Evolutionary conservation across 495 filamentous ascomycete genomes (phyloP).

Genomic region (Penicillium cosmopolitanum): DNA sequence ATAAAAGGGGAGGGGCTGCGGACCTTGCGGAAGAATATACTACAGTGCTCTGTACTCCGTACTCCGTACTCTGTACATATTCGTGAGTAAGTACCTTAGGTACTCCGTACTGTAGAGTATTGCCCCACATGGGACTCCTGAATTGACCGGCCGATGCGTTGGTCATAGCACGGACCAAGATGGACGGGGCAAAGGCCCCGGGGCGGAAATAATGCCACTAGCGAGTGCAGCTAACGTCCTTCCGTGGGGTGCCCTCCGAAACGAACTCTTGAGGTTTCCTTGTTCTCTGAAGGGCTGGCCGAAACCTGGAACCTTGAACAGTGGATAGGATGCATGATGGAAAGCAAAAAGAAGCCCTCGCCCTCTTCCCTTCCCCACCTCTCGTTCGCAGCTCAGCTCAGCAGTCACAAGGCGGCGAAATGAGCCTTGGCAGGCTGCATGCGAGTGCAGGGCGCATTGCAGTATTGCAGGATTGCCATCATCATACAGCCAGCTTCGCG

Average conservation of each 20-base stretch:
- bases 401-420: slow-evolving; percentile 6
- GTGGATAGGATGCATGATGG: not conserved
- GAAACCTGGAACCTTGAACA: not conserved
- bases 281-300: not conserved
- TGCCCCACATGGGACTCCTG: slow-evolving; percentile 30
- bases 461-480: slow-evolving; percentile 19
- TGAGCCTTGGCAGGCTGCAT: slow-evolving; percentile 22
- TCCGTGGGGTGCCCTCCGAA: not conserved
- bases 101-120: not conserved
- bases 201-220: slow-evolving; percentile 13
- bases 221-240: slow-evolving; percentile 3
- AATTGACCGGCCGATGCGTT: slow-evolving; percentile 33
- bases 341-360: not conserved
- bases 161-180: slow-evolving; percentile 24
- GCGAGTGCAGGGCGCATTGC: slow-evolving; percentile 8
- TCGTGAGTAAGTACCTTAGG: slow-evolving; percentile 5
- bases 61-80: no score
- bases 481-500: slow-evolving; percentile 16
- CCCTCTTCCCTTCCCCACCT: no score
- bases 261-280: slow-evolving; percentile 3
- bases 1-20: slow-evolving; percentile 3
- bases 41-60: no score
- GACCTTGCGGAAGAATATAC: slow-evolving; percentile 18
- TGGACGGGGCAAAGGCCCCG: slow-evolving; percentile 7
- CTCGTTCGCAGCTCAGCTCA: not conserved